Evolutionary conservation across 306 rosid genomes (phyloP).

Genomic region (Chamaecrista fasciculata): DNA sequence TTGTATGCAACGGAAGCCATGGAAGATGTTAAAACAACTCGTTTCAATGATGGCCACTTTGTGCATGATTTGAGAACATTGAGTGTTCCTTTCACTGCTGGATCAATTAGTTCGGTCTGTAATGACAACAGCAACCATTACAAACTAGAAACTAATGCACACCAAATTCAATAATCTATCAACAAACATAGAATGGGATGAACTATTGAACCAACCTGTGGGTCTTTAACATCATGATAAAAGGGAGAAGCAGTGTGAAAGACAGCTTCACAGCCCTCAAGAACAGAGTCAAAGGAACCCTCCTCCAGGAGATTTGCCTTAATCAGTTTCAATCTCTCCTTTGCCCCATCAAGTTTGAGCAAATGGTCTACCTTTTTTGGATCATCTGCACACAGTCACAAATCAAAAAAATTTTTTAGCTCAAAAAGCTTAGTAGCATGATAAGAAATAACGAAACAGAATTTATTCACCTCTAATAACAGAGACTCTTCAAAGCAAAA

Average conservation of each 20-base stretch:
- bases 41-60: constrained; percentile 36
- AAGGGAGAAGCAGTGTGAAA: constrained; percentile 16
- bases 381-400: constrained; percentile 5
- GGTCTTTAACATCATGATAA: constrained; percentile 2
- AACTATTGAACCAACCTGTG: constrained; percentile 16
- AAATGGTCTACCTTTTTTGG: constrained; percentile 12
- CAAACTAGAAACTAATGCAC: not conserved
- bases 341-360: constrained; percentile 14
- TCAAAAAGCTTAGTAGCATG: not conserved
- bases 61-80: constrained; percentile 50
- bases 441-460: not conserved
- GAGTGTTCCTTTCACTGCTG: constrained; percentile 49
- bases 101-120: constrained; percentile 39
- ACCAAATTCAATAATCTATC: not conserved
- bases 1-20: constrained; percentile 1
- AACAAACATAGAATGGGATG: not conserved
- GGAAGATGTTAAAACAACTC: constrained; percentile 38
- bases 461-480: not conserved
- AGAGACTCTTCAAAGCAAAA: not conserved
- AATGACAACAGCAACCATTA: constrained; percentile 14
- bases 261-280: constrained; percentile 13
- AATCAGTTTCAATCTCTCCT: constrained; percentile 6
- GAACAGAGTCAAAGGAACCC: constrained; percentile 5
- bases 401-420: not conserved
- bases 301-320: constrained; percentile 15